phyloP scores from a whole-genome alignment of 1,284 basidiomycete species.

The Tylopilus orsonianus region DNA sequence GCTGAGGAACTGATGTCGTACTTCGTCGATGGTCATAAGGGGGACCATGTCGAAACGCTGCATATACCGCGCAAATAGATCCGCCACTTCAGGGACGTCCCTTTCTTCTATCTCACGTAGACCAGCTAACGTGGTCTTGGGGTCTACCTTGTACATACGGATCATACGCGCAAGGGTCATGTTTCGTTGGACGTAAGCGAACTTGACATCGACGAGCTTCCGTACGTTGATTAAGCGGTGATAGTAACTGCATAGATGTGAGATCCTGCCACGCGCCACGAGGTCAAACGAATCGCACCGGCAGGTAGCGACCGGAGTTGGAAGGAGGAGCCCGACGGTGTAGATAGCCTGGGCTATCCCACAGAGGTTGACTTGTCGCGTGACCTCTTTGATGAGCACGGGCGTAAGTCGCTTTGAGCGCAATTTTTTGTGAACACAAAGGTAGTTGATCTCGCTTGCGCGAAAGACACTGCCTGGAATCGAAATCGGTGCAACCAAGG shows the following conservation, averaged over 20 bases:
- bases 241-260: constrained; percentile 63
- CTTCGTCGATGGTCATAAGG: constrained; percentile 77
- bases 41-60: constrained; percentile 85
- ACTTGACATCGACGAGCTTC: constrained; percentile 91
- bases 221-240: constrained; percentile 92
- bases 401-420: constrained; percentile 95
- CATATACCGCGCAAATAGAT: constrained; percentile 82
- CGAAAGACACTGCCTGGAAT: constrained; percentile 55
- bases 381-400: constrained; percentile 98
- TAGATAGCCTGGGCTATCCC: constrained; percentile 98
- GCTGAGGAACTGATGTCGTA: constrained; percentile 85
- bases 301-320: constrained; percentile 86
- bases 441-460: constrained; percentile 94
- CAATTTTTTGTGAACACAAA: constrained; percentile 97
- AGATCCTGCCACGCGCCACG: constrained; percentile 5
- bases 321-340: constrained; percentile 88
- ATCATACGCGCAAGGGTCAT: constrained; percentile 89
- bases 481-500: constrained; percentile 1
- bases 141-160: constrained; percentile 67
- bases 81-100: constrained; percentile 75
- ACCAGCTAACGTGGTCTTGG: constrained; percentile 53
- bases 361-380: constrained; percentile 85
- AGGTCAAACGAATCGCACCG: constrained; percentile 45
- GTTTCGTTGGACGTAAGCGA: constrained; percentile 82
- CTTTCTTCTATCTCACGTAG: constrained; percentile 86